phyloP scores from a whole-genome alignment of 2,329 filamentous ascomycete genomes.

The Alternaria tenuissima region DNA sequence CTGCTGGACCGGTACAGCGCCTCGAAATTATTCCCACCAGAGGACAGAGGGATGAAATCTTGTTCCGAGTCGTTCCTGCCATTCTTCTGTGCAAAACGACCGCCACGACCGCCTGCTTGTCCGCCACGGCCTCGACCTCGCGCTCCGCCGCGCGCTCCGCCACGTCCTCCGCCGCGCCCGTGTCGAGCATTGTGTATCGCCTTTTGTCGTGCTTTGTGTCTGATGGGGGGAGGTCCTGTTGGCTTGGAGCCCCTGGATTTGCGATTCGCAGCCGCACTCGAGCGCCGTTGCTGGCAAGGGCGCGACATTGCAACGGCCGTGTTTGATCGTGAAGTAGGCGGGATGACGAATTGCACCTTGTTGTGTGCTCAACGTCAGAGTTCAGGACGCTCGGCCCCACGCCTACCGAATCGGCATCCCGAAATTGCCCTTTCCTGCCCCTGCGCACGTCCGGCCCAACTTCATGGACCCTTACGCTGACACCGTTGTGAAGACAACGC shows the following conservation, averaged over 20 bases:
- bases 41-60: conserved; percentile 23
- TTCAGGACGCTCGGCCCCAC: conserved; percentile 19
- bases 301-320: conserved; percentile 28
- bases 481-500: neutral
- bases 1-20: conserved; percentile 24
- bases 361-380: conserved; percentile 16
- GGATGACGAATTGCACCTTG: conserved; percentile 3
- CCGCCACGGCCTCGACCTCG: conserved; percentile 8
- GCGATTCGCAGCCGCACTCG: conserved; percentile 31
- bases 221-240: conserved; percentile 24
- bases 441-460: neutral
- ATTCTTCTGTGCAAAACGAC: conserved; percentile 15
- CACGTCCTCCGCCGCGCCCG: conserved; percentile 10
- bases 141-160: neutral
- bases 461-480: neutral
- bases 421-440: conserved; percentile 1
- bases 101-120: conserved; percentile 11
- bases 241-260: conserved; percentile 22
- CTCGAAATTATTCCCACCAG: conserved; percentile 28
- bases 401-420: conserved; percentile 6
- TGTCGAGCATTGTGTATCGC: conserved; percentile 28
- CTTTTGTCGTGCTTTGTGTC: conserved; percentile 31
- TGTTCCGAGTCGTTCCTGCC: conserved; percentile 10
- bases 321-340: neutral
- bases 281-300: conserved; percentile 37